Evolutionary conservation across 164 flowering plant genomes (phyloP).

Genomic region (Dillenia suffruticosa): DNA sequence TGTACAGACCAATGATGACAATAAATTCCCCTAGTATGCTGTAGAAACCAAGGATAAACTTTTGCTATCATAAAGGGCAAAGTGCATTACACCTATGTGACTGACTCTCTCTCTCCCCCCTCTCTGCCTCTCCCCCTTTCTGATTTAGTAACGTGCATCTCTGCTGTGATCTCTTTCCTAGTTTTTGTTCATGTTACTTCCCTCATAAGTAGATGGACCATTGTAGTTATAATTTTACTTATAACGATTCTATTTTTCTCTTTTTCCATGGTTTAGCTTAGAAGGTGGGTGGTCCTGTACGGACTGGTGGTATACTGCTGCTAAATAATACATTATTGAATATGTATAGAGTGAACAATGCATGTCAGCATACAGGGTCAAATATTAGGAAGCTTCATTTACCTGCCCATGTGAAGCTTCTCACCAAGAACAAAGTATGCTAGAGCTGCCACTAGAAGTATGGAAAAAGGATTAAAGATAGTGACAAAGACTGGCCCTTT

Average conservation of each 20-base stretch:
- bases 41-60: conserved; percentile 10
- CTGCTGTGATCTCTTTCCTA: no score
- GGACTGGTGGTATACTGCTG: no score
- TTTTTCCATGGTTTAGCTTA: no score
- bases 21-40: conserved; percentile 67
- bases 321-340: background rate
- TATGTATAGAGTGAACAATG: background rate
- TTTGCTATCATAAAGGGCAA: background rate
- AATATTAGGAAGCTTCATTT: conserved; percentile 4
- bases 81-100: no score
- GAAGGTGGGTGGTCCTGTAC: no score
- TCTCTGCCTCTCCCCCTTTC: no score
- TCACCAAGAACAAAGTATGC: conserved; percentile 72
- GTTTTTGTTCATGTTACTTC: no score
- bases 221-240: no score
- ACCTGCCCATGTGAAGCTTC: conserved; percentile 70
- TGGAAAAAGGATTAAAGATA: conserved; percentile 76
- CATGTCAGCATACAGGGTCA: background rate
- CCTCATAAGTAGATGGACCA: no score
- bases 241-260: no score
- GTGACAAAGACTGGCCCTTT: conserved; percentile 87
- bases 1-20: conserved; percentile 63
- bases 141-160: no score
- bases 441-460: conserved; percentile 53
- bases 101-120: no score